These are phyloP conservation scores for Botrytis elliptica DNA, from an alignment of 2,329 filamentous ascomycete species.

Conservation along the genomic window DNA sequence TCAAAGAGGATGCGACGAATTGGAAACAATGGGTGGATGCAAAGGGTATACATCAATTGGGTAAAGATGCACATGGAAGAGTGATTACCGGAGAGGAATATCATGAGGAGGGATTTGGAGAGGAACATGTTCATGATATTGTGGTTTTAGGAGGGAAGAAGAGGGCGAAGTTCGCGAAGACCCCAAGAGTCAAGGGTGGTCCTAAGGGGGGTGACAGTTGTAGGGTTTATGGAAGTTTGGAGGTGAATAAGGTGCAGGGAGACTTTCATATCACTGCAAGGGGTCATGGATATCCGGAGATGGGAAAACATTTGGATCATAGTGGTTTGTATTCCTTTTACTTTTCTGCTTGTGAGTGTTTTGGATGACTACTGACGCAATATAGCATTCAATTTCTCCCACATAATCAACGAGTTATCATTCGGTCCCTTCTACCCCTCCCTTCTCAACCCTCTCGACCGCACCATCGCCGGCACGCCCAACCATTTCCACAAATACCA, in stretches of 20 bases:
- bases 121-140: constrained; percentile 91
- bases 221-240: constrained; percentile 83
- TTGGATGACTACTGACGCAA: constrained; percentile 30
- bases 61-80: constrained; percentile 54
- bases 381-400: constrained; percentile 92
- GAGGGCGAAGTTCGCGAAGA: constrained; percentile 70
- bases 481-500: constrained; percentile 92
- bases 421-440: constrained; percentile 97
- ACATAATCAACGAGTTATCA: constrained; percentile 92
- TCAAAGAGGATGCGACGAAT: constrained; percentile 73
- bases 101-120: constrained; percentile 67
- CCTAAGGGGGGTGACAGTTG: constrained; percentile 64
- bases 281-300: constrained; percentile 89
- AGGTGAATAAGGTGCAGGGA: constrained; percentile 94
- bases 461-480: constrained; percentile 74
- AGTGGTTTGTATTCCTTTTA: constrained; percentile 51
- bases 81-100: constrained; percentile 58
- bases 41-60: constrained; percentile 63
- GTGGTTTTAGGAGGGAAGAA: constrained; percentile 65
- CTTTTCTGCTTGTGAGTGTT: neutral
- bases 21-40: constrained; percentile 81
- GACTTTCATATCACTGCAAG: constrained; percentile 97
- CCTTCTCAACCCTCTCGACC: constrained; percentile 90
- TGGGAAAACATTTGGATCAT: constrained; percentile 78
- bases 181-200: constrained; percentile 56